Conservation (phyloP, 768 basidiomycete genomes). For the Tephrocybe rancida region DNA sequence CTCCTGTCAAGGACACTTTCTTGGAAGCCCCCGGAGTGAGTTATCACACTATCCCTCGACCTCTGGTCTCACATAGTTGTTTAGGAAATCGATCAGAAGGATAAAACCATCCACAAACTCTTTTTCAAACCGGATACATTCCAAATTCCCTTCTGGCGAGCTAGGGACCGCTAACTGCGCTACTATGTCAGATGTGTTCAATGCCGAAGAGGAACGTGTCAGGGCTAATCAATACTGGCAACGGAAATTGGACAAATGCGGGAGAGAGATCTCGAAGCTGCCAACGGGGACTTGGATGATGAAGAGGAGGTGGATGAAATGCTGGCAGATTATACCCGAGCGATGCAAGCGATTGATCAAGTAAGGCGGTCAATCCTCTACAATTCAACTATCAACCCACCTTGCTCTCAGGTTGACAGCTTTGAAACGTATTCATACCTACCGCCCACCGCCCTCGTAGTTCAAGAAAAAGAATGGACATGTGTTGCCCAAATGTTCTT, state of each 20-base stretch:
- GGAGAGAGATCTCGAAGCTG: not conserved
- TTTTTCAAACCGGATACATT: not conserved
- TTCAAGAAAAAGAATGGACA: too few species aligned
- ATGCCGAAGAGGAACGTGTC: not conserved
- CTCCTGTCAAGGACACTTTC: not conserved
- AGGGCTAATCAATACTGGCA: not conserved
- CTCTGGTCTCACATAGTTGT: not conserved
- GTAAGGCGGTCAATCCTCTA: too few species aligned
- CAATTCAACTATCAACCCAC: too few species aligned
- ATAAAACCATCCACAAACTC: not conserved
- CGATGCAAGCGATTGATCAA: too few species aligned
- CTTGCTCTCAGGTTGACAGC: too few species aligned
- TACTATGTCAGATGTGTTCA: not conserved
- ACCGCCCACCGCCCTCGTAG: too few species aligned
- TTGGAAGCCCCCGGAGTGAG: not conserved
- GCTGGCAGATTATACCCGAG: too few species aligned
- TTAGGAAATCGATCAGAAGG: not conserved
- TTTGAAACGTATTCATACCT: too few species aligned
- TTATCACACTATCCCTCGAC: not conserved
- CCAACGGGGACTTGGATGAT: not conserved
- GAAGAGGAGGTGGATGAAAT: not conserved
- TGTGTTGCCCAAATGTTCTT: too few species aligned
- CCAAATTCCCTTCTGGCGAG: too few species aligned
- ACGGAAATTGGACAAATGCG: not conserved
- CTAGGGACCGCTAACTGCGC: not conserved